These are phyloP conservation scores for Pseudogymnoascus sp. DNA, from an alignment of 2,329 filamentous ascomycete genomes.

Conservation along the genomic window DNA sequence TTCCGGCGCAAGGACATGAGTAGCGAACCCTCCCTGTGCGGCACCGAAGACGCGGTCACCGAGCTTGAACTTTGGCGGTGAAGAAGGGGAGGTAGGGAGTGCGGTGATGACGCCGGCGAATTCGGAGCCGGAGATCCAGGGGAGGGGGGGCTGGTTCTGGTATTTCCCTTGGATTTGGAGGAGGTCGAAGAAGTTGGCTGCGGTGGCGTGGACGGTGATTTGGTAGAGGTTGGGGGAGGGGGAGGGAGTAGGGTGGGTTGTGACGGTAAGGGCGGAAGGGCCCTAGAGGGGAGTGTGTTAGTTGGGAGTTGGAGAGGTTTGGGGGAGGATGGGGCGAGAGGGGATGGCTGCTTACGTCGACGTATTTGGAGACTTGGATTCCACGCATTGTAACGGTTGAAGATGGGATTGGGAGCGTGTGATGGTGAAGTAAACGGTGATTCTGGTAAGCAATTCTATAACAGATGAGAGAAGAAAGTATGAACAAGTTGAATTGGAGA, in stretches of 20 bases:
- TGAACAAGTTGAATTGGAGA: not conserved
- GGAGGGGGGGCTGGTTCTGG: slow-evolving; percentile 77
- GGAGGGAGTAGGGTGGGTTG: slow-evolving; percentile 63
- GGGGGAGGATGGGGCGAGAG: slow-evolving; percentile 13
- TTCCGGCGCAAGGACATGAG: slow-evolving; percentile 61
- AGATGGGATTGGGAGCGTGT: not conserved
- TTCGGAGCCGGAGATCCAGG: slow-evolving; percentile 80
- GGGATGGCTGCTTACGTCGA: slow-evolving; percentile 47
- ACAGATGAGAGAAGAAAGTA: not conserved
- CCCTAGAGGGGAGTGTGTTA: slow-evolving; percentile 39
- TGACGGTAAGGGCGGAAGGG: slow-evolving; percentile 69
- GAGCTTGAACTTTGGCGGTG: slow-evolving; percentile 55
- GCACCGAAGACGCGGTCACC: slow-evolving; percentile 84
- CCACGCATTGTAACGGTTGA: slow-evolving; percentile 50
- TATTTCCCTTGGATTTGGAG: slow-evolving; percentile 95
- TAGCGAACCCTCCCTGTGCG: slow-evolving; percentile 77
- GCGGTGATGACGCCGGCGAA: slow-evolving; percentile 73
- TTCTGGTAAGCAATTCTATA: not conserved
- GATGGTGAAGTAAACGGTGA: not conserved
- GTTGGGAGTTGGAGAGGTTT: not conserved
- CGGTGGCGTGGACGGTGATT: slow-evolving; percentile 76
- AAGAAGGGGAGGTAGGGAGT: slow-evolving; percentile 41
- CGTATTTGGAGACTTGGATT: slow-evolving; percentile 65
- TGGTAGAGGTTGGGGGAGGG: slow-evolving; percentile 71
- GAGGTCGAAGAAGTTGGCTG: slow-evolving; percentile 95